Evolutionary conservation across 2,329 filamentous ascomycete species (phyloP), one percentile per base, ranked within the genome.

Genomic region (Aspergillus fijiensis): DNA sequence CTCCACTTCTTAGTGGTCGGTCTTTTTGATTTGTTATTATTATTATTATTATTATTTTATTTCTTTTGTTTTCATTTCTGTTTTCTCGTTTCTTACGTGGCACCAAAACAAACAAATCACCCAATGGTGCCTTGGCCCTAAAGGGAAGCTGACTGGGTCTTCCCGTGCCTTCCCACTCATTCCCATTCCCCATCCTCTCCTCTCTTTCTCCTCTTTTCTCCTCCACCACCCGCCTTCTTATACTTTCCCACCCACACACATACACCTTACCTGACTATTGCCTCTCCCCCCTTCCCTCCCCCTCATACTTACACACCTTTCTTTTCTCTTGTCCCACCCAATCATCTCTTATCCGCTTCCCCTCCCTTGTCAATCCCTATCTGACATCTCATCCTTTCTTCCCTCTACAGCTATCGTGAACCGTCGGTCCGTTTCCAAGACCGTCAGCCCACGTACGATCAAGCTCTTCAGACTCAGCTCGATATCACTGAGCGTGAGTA

Each of bases 401-500:
- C 65, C 60, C 51, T 65, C 67, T 67, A 60, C 74, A 87, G 84
- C 74, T 85, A 85, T 77, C 81, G 80, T 72, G 80, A 82, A 74
- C 79, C 82, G 66, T 79, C 81, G 76, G 77, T 78, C 71, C 80
- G 80, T 63, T 76, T 70, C 74, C 76, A 80, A 73, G 77, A 79
- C 64, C 72, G 70, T 67, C 72, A 72, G 55, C 70, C 72, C 61
- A 72, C 72, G 65, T 72, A 74, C 70, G 75, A 79, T 67, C 76
- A 77, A 60, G 69, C 75, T 64, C 74, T 77, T 63, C 74, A 81
- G 65, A 74, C 74, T 62, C 81, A 84, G 68, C 75, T 84, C 68
- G 81, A 84, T 72, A 68, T 81, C 65, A 80, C 81, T 72, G 80
- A 82, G 67, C 80, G 86, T 85, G 80, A 89, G 84, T 82, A 90